Percentiles rank a stretch among this genome's conserved stretches.
These are phyloP conservation scores for Lentinula detonsa DNA, from an alignment of 768 basidiomycete species.

Conservation along the genomic window DNA sequence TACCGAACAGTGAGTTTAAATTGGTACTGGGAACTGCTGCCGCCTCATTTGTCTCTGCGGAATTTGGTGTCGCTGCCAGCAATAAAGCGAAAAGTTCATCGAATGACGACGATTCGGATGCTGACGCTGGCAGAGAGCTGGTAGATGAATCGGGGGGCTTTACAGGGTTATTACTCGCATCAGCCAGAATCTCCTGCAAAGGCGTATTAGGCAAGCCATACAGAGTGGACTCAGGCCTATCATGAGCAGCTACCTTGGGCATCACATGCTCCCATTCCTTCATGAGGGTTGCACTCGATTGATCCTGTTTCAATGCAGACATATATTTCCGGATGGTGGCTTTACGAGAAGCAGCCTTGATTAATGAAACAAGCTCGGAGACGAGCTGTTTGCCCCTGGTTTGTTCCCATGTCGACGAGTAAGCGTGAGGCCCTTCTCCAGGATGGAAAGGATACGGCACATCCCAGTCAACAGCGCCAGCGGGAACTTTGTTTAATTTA, in stretches of 20 bases:
- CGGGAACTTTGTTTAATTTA: slow-evolving; percentile 62
- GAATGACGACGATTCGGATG: slow-evolving; percentile 19
- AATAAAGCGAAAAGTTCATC: slow-evolving; percentile 35
- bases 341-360: slow-evolving; percentile 55
- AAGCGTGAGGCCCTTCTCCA: slow-evolving; percentile 68
- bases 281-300: background rate
- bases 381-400: slow-evolving; percentile 60
- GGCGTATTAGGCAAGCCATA: slow-evolving; percentile 20
- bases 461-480: slow-evolving; percentile 79
- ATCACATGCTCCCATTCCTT: slow-evolving; percentile 8
- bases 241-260: slow-evolving; percentile 21
- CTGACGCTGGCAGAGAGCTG: background rate
- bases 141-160: background rate
- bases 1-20: slow-evolving; percentile 4
- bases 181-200: slow-evolving; percentile 17
- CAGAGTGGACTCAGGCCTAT: slow-evolving; percentile 24
- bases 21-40: background rate
- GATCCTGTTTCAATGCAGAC: background rate
- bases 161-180: background rate
- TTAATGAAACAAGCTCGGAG: slow-evolving; percentile 51
- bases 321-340: slow-evolving; percentile 52
- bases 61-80: slow-evolving; percentile 21
- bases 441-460: slow-evolving; percentile 70
- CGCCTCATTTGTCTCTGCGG: background rate
- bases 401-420: slow-evolving; percentile 57